phyloP scores from a whole-genome alignment of 805 yeast genomes.

The Phaffomyces antillensis region DNA sequence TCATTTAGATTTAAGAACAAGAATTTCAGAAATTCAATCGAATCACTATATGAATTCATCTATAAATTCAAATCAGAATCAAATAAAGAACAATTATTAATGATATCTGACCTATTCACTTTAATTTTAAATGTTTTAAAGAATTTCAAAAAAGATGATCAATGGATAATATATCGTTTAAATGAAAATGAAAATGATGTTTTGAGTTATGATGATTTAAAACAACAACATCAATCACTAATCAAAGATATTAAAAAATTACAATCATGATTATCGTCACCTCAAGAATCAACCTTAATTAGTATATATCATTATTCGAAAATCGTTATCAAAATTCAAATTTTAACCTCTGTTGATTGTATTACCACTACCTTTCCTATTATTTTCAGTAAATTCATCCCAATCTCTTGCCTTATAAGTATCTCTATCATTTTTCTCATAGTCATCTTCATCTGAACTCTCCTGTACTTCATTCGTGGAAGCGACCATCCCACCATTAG shows the following conservation, averaged over 20 bases:
- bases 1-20: conserved; percentile 44
- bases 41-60: conserved; percentile 36
- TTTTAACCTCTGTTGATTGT: conserved; percentile 60
- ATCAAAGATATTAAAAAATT: conserved; percentile 2
- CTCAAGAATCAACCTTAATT: too few relatives aligned
- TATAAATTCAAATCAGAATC: conserved; percentile 12
- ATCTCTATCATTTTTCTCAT: conserved; percentile 49
- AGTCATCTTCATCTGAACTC: conserved; percentile 48
- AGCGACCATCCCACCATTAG: conserved; percentile 71
- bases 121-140: conserved; percentile 33
- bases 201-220: conserved; percentile 9
- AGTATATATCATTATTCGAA: too few relatives aligned
- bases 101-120: conserved; percentile 30
- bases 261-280: neutral
- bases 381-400: conserved; percentile 89
- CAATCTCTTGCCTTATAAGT: conserved; percentile 77
- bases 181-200: conserved; percentile 18
- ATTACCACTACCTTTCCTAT: conserved; percentile 87
- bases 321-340: too few relatives aligned
- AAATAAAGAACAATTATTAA: conserved; percentile 7
- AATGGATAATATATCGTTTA: conserved; percentile 31
- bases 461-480: conserved; percentile 26
- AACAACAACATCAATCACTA: neutral
- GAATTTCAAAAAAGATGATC: conserved; percentile 31
- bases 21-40: conserved; percentile 42